Percentiles rank a stretch among this genome's conserved stretches.
phyloP scores from a whole-genome alignment of 768 basidiomycete genomes.

The Termitomyces sp. region DNA sequence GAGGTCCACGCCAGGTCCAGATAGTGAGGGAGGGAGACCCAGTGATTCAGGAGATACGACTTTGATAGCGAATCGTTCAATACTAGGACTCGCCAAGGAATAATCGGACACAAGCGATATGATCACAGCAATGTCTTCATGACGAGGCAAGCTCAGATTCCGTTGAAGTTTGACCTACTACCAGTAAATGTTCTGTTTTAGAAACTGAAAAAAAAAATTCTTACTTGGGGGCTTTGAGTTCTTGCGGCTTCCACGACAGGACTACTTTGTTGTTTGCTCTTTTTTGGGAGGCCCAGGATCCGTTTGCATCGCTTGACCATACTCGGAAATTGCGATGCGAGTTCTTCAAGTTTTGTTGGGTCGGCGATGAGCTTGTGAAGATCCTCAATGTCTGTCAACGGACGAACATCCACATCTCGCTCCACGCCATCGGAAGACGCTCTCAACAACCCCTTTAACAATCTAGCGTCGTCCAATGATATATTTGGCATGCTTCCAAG shows the following conservation, averaged over 20 bases:
- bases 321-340: conserved; percentile 30
- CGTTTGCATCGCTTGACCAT: conserved; percentile 36
- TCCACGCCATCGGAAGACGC: conserved; percentile 12
- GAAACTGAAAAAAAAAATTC: background rate
- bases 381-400: conserved; percentile 46
- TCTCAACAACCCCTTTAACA: conserved; percentile 35
- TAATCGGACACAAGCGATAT: too few species aligned
- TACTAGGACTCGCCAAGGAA: too few species aligned
- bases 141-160: background rate
- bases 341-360: conserved; percentile 20
- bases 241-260: conserved; percentile 38
- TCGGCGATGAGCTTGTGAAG: conserved; percentile 33
- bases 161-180: background rate
- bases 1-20: conserved; percentile 27
- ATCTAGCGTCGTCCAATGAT: conserved; percentile 39
- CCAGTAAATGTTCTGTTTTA: too few species aligned
- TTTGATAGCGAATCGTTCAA: background rate
- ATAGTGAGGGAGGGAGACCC: background rate
- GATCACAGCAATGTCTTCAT: background rate
- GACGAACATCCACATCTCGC: background rate
- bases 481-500: conserved; percentile 47
- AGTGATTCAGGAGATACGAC: too few species aligned
- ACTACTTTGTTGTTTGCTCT: conserved; percentile 21
- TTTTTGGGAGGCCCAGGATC: conserved; percentile 33
- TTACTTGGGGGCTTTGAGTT: conserved; percentile 12